Conservation (phyloP, 1,284 basidiomycete species). For the Sphaerobolus stellatus region DNA sequence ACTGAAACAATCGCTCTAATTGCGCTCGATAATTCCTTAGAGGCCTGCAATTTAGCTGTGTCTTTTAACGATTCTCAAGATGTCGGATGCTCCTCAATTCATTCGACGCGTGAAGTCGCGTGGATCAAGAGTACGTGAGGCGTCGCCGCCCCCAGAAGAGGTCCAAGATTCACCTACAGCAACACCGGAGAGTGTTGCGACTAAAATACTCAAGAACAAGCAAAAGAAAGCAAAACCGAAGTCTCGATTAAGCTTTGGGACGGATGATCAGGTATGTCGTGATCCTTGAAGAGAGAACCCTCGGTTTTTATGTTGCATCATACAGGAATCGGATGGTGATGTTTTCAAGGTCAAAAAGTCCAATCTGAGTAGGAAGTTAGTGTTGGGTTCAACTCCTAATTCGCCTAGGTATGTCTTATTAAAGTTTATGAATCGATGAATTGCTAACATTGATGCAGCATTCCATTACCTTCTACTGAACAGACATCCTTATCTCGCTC, state of each 20-base stretch:
- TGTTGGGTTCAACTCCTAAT: slow-evolving; percentile 53
- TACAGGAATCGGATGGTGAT: slow-evolving; percentile 53
- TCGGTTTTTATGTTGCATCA: slow-evolving; percentile 20
- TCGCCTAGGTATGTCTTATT: slow-evolving; percentile 30
- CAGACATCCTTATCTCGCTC: slow-evolving; percentile 48
- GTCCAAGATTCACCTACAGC: slow-evolving; percentile 27
- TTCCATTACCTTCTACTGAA: slow-evolving; percentile 41
- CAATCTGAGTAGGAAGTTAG: slow-evolving; percentile 63
- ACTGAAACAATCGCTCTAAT: too few relatives aligned
- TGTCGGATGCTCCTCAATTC: not conserved
- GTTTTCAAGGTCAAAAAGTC: slow-evolving; percentile 78
- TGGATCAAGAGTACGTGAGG: slow-evolving; percentile 4
- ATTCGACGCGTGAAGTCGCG: slow-evolving; percentile 12
- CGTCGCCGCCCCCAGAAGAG: slow-evolving; percentile 2
- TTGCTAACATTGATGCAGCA: slow-evolving; percentile 2
- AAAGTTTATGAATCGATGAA: slow-evolving; percentile 22
- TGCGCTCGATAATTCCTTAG: too few relatives aligned
- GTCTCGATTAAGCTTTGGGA: slow-evolving; percentile 79
- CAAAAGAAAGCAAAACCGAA: slow-evolving; percentile 57
- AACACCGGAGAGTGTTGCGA: slow-evolving; percentile 56
- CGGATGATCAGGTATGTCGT: slow-evolving; percentile 66
- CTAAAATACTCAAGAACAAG: slow-evolving; percentile 65
- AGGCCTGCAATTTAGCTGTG: too few relatives aligned
- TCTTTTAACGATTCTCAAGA: not conserved
- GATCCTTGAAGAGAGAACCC: slow-evolving; percentile 18